These are phyloP conservation scores for Flueggea neowawraea DNA, from an alignment of 441 rosid species.

Conservation along the genomic window DNA sequence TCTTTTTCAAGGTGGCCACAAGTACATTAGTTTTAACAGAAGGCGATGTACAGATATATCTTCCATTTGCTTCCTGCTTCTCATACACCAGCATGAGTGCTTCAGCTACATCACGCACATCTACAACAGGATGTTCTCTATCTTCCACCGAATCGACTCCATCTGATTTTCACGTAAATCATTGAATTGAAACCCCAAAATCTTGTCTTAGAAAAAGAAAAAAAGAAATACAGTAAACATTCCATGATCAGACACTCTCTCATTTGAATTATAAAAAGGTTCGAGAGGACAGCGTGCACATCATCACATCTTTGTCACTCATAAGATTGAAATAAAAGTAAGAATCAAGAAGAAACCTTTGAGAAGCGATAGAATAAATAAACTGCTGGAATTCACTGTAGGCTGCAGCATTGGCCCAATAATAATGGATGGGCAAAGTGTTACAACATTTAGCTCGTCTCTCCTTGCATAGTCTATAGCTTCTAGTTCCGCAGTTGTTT, in stretches of 20 bases:
- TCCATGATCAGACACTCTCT: no score
- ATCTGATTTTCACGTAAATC: conserved; percentile 16
- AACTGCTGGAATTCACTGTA: conserved; percentile 48
- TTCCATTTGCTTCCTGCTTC: conserved; percentile 62
- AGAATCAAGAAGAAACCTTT: conserved; percentile 56
- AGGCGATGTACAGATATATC: conserved; percentile 44
- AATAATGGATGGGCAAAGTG: conserved; percentile 66
- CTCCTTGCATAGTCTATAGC: conserved; percentile 58
- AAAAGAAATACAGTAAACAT: no score
- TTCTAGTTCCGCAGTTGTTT: conserved; percentile 65
- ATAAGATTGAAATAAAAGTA: no score
- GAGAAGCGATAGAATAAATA: conserved; percentile 56
- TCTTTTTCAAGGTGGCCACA: conserved; percentile 24
- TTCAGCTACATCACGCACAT: conserved; percentile 62
- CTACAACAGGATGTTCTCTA: conserved; percentile 45
- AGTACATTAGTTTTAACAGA: conserved; percentile 18
- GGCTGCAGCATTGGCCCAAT: conserved; percentile 62
- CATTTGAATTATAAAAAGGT: no score
- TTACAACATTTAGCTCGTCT: conserved; percentile 54
- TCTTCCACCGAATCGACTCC: conserved; percentile 31
- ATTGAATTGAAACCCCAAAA: neutral
- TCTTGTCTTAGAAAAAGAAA: no score
- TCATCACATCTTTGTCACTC: no score
- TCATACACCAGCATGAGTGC: conserved; percentile 59
- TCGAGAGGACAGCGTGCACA: no score